These are phyloP conservation scores for Panellus pusillus DNA, from an alignment of 768 basidiomycete species.

Conservation along the genomic window DNA sequence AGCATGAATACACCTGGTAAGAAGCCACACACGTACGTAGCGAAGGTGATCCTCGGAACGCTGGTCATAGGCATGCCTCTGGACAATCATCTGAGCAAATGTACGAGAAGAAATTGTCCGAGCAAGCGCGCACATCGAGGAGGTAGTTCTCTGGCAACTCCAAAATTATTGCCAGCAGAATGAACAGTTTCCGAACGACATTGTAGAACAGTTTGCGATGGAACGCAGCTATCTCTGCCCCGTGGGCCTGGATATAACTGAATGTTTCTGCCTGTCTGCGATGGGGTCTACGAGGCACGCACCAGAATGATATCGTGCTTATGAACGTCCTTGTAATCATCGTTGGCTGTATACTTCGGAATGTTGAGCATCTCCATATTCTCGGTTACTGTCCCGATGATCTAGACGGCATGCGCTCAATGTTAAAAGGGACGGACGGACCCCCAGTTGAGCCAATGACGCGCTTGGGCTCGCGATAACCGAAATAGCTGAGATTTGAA, in stretches of 20 bases:
- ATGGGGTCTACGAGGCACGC: background rate
- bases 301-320: slow-evolving; percentile 25
- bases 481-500: slow-evolving; percentile 29
- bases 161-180: slow-evolving; percentile 40
- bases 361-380: slow-evolving; percentile 40
- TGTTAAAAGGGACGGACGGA: background rate
- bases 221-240: slow-evolving; percentile 31
- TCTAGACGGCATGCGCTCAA: background rate
- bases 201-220: slow-evolving; percentile 31
- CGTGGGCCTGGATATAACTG: slow-evolving; percentile 19
- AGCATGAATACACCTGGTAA: no score
- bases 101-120: background rate
- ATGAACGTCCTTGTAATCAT: slow-evolving; percentile 24
- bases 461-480: slow-evolving; percentile 36
- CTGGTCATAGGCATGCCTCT: slow-evolving; percentile 36
- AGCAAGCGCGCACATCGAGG: slow-evolving; percentile 25
- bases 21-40: slow-evolving; percentile 22
- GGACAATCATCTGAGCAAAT: background rate
- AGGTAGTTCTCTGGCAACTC: slow-evolving; percentile 49
- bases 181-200: slow-evolving; percentile 30
- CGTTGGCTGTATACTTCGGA: slow-evolving; percentile 32
- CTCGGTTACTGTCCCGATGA: slow-evolving; percentile 29
- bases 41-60: slow-evolving; percentile 36
- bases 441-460: slow-evolving; percentile 31
- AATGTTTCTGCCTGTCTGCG: background rate